These are phyloP conservation scores for Corymbia maculata DNA, from an alignment of 345 rosid genomes.

Conservation along the genomic window DNA sequence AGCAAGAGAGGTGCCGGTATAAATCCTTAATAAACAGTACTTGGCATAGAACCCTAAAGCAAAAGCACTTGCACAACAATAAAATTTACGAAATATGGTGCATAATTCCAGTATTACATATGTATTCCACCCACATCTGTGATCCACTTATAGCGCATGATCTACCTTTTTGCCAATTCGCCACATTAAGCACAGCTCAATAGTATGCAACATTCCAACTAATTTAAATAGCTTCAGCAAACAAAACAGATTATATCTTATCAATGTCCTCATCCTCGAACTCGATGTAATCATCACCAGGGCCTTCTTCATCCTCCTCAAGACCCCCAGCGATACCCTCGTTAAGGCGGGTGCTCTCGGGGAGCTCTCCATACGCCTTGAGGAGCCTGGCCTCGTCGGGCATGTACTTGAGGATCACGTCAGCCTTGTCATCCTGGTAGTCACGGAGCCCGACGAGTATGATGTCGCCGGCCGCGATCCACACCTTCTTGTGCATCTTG, in stretches of 20 bases:
- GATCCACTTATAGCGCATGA: neutral
- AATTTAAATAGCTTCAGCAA: neutral
- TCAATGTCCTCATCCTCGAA: constrained; percentile 43
- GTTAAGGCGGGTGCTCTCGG: constrained; percentile 20
- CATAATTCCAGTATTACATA: neutral
- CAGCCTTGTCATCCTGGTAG: constrained; percentile 48
- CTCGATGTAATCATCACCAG: constrained; percentile 30
- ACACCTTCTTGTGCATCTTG: constrained; percentile 52
- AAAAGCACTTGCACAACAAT: neutral
- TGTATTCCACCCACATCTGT: neutral
- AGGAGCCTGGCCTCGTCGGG: constrained; percentile 42
- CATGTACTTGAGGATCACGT: constrained; percentile 41
- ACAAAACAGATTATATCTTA: constrained; percentile 10
- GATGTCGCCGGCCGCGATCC: constrained; percentile 43
- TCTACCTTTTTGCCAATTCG: neutral
- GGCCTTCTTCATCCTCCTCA: constrained; percentile 34
- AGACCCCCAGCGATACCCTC: constrained; percentile 32
- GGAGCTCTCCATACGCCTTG: constrained; percentile 37
- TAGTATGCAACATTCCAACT: neutral
- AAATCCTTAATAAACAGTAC: neutral
- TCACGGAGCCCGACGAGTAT: constrained; percentile 42
- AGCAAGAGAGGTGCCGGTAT: neutral
- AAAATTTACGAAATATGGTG: neutral
- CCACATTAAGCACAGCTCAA: neutral
- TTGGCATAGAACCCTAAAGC: neutral